phyloP scores from a whole-genome alignment of 805 yeast species.

The Candida easanensis region DNA sequence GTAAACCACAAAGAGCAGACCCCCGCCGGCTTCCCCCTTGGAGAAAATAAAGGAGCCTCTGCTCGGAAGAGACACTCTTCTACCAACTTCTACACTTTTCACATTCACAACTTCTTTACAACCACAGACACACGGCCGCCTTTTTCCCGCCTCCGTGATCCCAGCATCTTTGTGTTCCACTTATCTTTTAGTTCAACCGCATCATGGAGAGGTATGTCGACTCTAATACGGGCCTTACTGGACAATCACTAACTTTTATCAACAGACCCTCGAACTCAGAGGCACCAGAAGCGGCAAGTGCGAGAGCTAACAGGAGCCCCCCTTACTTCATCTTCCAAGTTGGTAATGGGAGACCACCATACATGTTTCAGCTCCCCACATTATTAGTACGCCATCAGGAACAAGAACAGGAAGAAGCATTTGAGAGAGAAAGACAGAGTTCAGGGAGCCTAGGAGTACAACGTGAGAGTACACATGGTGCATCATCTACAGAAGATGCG shows the following conservation, averaged over 20 bases:
- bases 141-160: not conserved
- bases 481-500: no score
- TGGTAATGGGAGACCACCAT: slow-evolving; percentile 20
- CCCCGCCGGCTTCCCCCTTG: no score
- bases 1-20: no score
- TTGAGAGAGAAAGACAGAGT: not conserved
- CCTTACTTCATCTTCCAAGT: slow-evolving; percentile 21
- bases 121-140: not conserved
- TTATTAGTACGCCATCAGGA: slow-evolving; percentile 1
- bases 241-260: not conserved
- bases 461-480: no score
- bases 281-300: no score
- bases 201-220: slow-evolving; percentile 6
- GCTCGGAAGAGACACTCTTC: no score
- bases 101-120: no score
- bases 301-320: no score
- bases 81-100: no score
- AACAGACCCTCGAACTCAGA: slow-evolving; percentile 7
- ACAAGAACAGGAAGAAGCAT: not conserved
- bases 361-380: slow-evolving; percentile 15
- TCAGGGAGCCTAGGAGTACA: no score
- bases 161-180: not conserved
- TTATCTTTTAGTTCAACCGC: not conserved
- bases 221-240: not conserved
- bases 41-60: no score